Base-by-base conservation (phyloP, 345 rosid species). In the Hypericum perforatum region DNA sequence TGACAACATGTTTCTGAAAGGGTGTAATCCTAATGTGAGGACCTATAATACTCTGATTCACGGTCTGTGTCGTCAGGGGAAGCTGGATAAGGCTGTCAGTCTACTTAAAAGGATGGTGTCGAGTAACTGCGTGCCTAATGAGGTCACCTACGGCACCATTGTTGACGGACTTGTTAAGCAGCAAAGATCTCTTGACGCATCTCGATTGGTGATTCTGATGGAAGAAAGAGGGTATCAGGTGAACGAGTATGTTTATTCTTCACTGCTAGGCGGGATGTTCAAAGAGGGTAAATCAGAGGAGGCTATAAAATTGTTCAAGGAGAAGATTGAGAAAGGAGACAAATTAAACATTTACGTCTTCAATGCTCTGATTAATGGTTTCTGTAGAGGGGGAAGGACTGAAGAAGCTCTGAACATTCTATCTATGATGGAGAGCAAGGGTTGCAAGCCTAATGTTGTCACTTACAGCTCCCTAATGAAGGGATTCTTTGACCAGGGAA, bases 11-110 rank as follows among this genome's bases (percentile, higher is more conserved):
- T 82, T 80, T 71, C 88, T 92, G 0, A 88, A 92, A 64, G 97
- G 95, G 8, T n/a, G n/a, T n/a, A n/a, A 51, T 47, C 95, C 95
- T 5, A 85, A 82, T 66, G 73, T 74, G 71, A 82, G 73, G 11
- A 88, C 98, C n/a, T 92, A 88, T 65, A 92, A 88, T 58, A 88
- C 82, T 0, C 94, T 92, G 36, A 83, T 92, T 50, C 85, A 88
- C 48, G 96, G 96, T 50, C 63, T 92, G 88, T 92, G 43, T 64
- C 81, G 81, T 14, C 80, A 80, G 53, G 94, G 97, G 40, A 76
- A 76, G 65, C 65, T 88, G 72, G 86, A 83, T 63, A 82, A 88
- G 74, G 98, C 98, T 5, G 75, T 88, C 29, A 75, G 80, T 71
- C 95, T 92, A 50, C 66, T 92, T 58, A 79, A 78, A 64, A 70